These are phyloP conservation scores for Juncus effusus DNA, from an alignment of 176 grass and related monocot species.

Conservation along the genomic window DNA sequence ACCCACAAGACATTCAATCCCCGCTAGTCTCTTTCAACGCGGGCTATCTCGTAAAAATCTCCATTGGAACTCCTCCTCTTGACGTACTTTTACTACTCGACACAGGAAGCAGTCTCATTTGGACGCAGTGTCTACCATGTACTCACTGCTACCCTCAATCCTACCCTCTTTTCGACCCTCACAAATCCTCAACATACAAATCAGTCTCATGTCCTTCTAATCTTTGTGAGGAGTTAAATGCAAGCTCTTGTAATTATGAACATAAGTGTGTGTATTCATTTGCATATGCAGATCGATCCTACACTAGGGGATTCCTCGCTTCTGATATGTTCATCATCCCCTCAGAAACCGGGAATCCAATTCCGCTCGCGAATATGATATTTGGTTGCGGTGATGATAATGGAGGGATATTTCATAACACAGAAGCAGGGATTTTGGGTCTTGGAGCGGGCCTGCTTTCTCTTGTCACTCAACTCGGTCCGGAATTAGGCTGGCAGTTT, in stretches of 20 bases:
- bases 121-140: constrained; percentile 32
- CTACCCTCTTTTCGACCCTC: constrained; percentile 23
- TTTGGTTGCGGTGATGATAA: constrained; percentile 30
- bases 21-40: background rate
- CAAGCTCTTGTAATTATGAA: background rate
- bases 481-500: constrained; percentile 22
- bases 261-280: constrained; percentile 11
- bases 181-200: constrained; percentile 15
- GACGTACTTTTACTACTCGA: constrained; percentile 15
- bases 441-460: constrained; percentile 20
- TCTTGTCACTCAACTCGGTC: constrained; percentile 19
- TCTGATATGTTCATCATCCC: constrained; percentile 20
- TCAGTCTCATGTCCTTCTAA: constrained; percentile 11
- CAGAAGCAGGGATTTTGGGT: constrained; percentile 21
- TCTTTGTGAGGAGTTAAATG: constrained; percentile 3
- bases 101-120: constrained; percentile 30
- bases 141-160: constrained; percentile 15
- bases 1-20: background rate
- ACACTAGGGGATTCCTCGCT: constrained; percentile 11
- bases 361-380: background rate
- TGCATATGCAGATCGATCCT: constrained; percentile 9
- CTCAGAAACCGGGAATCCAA: background rate
- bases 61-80: constrained; percentile 25
- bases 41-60: constrained; percentile 18
- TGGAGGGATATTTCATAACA: constrained; percentile 20